phyloP scores from a whole-genome alignment of 2,329 filamentous ascomycete genomes.

The Neofusicoccum sp. region DNA sequence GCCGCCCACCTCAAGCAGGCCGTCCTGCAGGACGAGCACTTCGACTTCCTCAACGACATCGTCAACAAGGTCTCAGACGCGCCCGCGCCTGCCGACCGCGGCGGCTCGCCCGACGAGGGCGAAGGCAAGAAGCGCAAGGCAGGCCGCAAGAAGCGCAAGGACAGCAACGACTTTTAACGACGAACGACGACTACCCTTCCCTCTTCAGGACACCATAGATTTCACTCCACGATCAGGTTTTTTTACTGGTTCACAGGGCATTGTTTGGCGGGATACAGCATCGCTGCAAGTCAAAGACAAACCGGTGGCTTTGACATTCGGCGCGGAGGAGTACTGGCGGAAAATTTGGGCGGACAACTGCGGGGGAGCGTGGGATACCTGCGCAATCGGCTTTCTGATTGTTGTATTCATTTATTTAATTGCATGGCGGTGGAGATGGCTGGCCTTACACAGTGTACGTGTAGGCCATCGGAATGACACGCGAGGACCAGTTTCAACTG shows the following conservation, averaged over 20 bases:
- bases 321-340: conserved; percentile 13
- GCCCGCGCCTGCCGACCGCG: conserved; percentile 47
- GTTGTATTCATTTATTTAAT: background rate
- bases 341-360: conserved; percentile 5
- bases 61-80: conserved; percentile 79
- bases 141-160: conserved; percentile 41
- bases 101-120: conserved; percentile 48
- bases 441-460: background rate
- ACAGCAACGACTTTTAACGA: conserved; percentile 39
- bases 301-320: conserved; percentile 8
- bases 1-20: conserved; percentile 91
- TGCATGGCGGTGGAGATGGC: conserved; percentile 14
- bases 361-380: background rate
- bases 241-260: conserved; percentile 6
- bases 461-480: conserved; percentile 4
- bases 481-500: conserved; percentile 5
- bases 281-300: background rate
- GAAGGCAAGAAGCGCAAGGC: conserved; percentile 50
- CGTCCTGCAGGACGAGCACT: conserved; percentile 84
- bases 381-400: background rate
- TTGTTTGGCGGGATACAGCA: conserved; percentile 8
- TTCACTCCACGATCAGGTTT: background rate
- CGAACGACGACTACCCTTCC: background rate
- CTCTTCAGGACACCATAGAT: conserved; percentile 2
- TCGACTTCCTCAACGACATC: conserved; percentile 92